Evolutionary conservation across 352 stramenopile genomes (phyloP), one percentile per base, ranked within the genome.

Genomic region (Aphanomyces cochlioides): DNA sequence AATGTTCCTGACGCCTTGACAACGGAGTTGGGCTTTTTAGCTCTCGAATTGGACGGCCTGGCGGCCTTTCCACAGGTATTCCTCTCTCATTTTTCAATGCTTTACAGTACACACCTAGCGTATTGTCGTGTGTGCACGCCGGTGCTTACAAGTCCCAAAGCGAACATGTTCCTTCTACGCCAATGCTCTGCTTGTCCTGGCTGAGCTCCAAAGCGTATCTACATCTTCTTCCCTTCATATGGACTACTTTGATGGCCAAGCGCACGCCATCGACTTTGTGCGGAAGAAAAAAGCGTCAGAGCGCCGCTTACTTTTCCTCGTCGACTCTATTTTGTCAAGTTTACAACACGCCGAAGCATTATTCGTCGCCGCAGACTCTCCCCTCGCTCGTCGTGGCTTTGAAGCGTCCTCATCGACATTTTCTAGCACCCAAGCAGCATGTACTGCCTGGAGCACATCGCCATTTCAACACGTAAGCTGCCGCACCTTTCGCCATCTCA

Each of bases 71-170:
- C 45, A 10, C 21, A 34, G 12, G 64, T 70, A 70, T n/a, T 40
- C n/a, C 36, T 12, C 15, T 8, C 40, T 28, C 36, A 6, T 17
- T 47, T 39, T 37, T 40, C 47, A 48, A 7, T 39, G 19, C 21
- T 15, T 28, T 28, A 28, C 48, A 47, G 19, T 5, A 8, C 53
- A 3, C 37, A 17, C 39, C 7, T 43, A 70, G 64, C 37, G 37
- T 7, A 70, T 70, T 36, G 13, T 34, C 5, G 13, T 15, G 17
- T 70, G 64, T 34, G 64, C 64, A 4, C 6, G 50, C 15, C 36
- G 43, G 36, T 70, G 64, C 12, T 50, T 70, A 4, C 43, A n/a
- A 17, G 64, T 61, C 10, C 64, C 64, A 7, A 43, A 59, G n/a
- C 28, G 36, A 34, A 13, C 36, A 4, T 21, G 21, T 7, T 15